Evolutionary conservation across 2,329 filamentous ascomycete species (phyloP), one percentile per base, ranked within the genome.

Genomic region (Endoconidiophora polonica): DNA sequence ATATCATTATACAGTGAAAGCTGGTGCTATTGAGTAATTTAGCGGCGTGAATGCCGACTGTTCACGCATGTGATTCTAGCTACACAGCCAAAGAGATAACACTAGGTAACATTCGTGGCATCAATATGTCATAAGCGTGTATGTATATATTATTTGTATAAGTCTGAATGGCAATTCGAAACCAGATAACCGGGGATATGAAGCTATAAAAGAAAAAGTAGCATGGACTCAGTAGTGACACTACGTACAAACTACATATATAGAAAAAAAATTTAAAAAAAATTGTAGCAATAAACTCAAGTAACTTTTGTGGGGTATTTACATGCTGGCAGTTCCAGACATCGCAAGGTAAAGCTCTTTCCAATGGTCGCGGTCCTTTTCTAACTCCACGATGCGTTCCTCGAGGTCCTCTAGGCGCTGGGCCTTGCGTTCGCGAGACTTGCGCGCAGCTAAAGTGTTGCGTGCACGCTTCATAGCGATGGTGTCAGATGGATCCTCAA

Each of bases 401-500:
- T 93, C 83, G 43, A 94, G 71, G 52, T 79, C 76, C 50, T 84
- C 79, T 54, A 90, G 72, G 57, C 81, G 76, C 62, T 82, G 73
- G 52, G 85, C 79, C 70, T 94, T 94, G 57, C 86, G 81, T 60
- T 86, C 81, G 48, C 90, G 81, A 53, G 87, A 94, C 68, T 94
- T 94, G 57, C 90, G 86, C 59, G 90, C 90, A 16, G 90, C 90
- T 63, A 93, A 76, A 6, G 87, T 94, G 65, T 95, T 96, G 57
- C 87, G 83, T 46, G 87, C 88, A 63, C 90, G 84, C 79, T 95
- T 95, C 72, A 88, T 76, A 18, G 86, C 86, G n/a, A 83, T 63
- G 7, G 74, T 76, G 59, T 95, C 88, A 40, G 58, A 67, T 1
- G 79, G 76, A 57, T 95, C 85, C 24, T 81, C 76, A 37, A 87